Percentiles rank a stretch among this genome's conserved stretches.
Evolutionary conservation across 2,329 filamentous ascomycete species (phyloP).

Genomic region (Fusarium sp.): DNA sequence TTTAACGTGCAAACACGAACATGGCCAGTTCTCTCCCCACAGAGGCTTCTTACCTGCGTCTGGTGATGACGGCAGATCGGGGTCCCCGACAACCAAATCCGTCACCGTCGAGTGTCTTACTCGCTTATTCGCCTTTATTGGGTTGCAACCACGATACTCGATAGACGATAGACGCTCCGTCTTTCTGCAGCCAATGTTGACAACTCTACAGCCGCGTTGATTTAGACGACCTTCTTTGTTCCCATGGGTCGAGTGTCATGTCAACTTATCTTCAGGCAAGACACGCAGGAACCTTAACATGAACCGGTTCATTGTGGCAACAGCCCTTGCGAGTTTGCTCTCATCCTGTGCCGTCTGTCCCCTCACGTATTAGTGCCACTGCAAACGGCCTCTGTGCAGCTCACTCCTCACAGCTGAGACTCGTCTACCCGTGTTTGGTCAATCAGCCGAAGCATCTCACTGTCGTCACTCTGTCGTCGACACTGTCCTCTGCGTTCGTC

Average conservation of each 20-base stretch:
- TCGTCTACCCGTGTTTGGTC: conserved; percentile 30
- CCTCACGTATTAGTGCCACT: conserved; percentile 9
- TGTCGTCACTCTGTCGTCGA: conserved; percentile 23
- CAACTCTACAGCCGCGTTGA: conserved; percentile 1
- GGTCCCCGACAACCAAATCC: conserved; percentile 13
- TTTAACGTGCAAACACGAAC: conserved; percentile 1
- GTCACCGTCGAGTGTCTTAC: not conserved
- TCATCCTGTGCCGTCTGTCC: not conserved
- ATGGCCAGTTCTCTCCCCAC: not conserved
- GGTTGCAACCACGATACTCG: conserved; percentile 12
- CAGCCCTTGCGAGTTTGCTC: not conserved
- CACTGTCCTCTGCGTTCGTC: conserved; percentile 26
- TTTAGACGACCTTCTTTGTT: not conserved
- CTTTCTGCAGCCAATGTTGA: conserved; percentile 9
- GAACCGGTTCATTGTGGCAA: not conserved
- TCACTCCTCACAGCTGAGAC: conserved; percentile 18
- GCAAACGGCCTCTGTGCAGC: conserved; percentile 12
- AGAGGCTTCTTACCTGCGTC: conserved; percentile 4
- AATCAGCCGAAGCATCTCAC: conserved; percentile 37
- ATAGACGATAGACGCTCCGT: not conserved
- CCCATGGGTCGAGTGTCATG: not conserved
- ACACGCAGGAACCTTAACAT: not conserved
- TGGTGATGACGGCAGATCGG: conserved; percentile 24
- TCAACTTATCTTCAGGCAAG: not conserved
- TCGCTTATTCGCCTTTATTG: conserved; percentile 8